Conservation (phyloP, 148 eudicot genomes). For the Cornus controversa region DNA sequence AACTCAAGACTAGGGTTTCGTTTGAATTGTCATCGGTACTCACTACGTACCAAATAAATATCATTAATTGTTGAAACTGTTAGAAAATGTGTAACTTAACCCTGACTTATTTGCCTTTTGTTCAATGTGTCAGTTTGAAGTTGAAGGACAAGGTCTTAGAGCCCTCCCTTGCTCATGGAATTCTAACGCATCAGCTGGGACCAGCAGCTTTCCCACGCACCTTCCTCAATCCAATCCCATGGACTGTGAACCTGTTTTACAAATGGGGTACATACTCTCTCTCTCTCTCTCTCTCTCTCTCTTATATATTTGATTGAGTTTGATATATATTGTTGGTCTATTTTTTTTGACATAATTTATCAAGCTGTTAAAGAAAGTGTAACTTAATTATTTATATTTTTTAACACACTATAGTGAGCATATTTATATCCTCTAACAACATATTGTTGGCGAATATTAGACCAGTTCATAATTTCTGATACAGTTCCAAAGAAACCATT, state of each 20-base stretch:
- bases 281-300: not conserved
- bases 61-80: not conserved
- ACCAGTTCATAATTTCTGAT: no score
- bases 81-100: no score
- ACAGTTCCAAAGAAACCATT: no score
- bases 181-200: conserved; percentile 24
- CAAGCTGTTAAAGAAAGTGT: no score
- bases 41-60: not conserved
- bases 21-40: conserved; percentile 43
- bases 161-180: conserved; percentile 39
- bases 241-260: conserved; percentile 50
- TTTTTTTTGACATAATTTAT: no score
- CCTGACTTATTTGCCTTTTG: not conserved
- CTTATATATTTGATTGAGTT: not conserved
- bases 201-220: conserved; percentile 37
- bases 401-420: no score
- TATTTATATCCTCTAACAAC: no score
- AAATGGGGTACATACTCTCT: conserved; percentile 62
- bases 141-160: conserved; percentile 49
- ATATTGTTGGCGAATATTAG: no score
- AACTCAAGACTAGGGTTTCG: conserved; percentile 79
- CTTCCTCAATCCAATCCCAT: conserved; percentile 36
- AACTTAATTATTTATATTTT: no score
- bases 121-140: conserved; percentile 43
- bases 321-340: no score